A percentile compares a stretch with the other conserved stretches of the same genome.
Evolutionary conservation across 164 flowering plant species (phyloP).

Genomic region (Vitis labrusca): DNA sequence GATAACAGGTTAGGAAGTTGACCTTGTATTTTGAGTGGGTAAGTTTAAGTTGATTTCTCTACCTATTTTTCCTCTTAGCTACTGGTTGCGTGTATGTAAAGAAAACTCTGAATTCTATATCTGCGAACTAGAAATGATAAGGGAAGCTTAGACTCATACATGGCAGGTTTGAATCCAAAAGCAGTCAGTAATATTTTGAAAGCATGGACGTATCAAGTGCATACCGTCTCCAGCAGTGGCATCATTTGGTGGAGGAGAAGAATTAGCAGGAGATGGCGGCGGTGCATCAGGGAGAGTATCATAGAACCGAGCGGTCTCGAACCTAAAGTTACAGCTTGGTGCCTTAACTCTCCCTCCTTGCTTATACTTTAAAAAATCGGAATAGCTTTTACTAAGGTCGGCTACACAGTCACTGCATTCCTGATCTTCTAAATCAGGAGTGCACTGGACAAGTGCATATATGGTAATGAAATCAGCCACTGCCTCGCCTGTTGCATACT

Average conservation of each 20-base stretch:
- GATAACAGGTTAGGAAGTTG: no score
- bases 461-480: neutral
- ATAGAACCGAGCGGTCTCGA: neutral
- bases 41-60: no score
- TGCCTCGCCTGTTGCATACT: slow-evolving; percentile 8
- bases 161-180: no score
- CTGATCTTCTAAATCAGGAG: slow-evolving; percentile 10
- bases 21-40: no score
- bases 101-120: no score
- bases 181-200: no score
- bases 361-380: neutral
- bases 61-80: no score
- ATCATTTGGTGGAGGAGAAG: neutral
- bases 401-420: slow-evolving; percentile 8
- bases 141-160: no score
- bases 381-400: no score
- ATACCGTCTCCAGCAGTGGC: neutral
- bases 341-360: neutral
- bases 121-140: no score
- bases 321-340: slow-evolving; percentile 10
- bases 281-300: neutral
- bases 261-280: neutral
- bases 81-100: no score
- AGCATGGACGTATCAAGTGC: no score
- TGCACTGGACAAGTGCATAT: slow-evolving; percentile 18